A percentile compares a stretch with the other conserved stretches of the same genome.
Conservation (phyloP, 768 basidiomycete genomes). For the Russula ochroleuca region DNA sequence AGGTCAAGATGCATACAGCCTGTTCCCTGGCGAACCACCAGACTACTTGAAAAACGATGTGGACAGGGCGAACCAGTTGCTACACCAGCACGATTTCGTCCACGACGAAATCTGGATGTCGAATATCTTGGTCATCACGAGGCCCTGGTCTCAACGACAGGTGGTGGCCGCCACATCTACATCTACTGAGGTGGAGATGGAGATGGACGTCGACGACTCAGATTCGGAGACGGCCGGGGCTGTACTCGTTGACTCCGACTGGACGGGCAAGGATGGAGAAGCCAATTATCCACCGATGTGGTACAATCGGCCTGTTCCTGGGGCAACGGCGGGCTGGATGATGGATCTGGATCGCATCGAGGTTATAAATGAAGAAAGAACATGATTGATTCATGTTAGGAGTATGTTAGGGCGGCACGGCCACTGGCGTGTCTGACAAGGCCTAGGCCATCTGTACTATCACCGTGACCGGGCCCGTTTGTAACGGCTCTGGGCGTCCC, state of each 20-base stretch:
- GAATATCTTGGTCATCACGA: not conserved
- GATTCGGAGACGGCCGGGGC: not conserved
- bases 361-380: not conserved
- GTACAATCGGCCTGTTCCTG: not conserved
- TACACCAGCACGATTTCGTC: not conserved
- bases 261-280: not conserved
- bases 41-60: not conserved
- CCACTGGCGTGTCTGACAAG: not conserved
- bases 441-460: too few species aligned
- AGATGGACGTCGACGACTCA: not conserved
- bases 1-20: not conserved
- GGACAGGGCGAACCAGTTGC: not conserved
- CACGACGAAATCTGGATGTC: not conserved
- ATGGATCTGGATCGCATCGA: not conserved
- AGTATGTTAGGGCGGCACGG: not conserved
- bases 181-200: not conserved
- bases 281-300: not conserved
- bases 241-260: not conserved
- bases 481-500: too few species aligned
- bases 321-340: not conserved
- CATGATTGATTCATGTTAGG: not conserved
- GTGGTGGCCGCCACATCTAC: not conserved
- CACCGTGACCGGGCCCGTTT: too few species aligned
- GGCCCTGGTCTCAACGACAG: not conserved
- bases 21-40: not conserved